Evolutionary conservation across 164 flowering plant species (phyloP), one percentile per base, ranked within the genome.

Genomic region (Stephania japonica): DNA sequence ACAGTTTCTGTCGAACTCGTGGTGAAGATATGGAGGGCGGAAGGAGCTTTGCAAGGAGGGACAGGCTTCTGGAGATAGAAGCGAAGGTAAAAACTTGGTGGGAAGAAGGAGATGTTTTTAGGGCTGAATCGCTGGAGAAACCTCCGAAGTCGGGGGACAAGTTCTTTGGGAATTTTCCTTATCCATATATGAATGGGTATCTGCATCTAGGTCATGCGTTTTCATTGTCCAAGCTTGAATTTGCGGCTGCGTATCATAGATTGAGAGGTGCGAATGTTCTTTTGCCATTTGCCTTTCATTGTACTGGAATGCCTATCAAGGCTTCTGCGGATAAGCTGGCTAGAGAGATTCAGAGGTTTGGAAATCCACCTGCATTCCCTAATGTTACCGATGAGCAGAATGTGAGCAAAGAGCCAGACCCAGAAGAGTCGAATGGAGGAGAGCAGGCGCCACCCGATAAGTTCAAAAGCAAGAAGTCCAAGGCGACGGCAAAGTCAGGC

Each of bases 271-370:
- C 87, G 47, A 92, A 92, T 82, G 97, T 94, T 8, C 85, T 94
- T 1, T 78, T 92, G 75, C 97, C 97, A 0, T 94, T 94, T 82
- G 98, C 82, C 65, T 94, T 94, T 69, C 98, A 92, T 78, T 92
- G 96, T 77, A 92, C 98, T 64, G 97, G 98, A 14, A 94, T 92
- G 97, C 97, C 97, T 12, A 92, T 94, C 65, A 94, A 92, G 86
- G 98, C 97, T 26, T 83, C 97, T 0, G 97, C 98, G 14, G 98
- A 93, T 81, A 94, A 94, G 74, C 87, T 94, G 66, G 77, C 78
- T 0, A 72, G 91, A 27, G 94, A 88, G 82, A 79, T 87, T 32
- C 70, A 83, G 65, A 76, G 69, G 65, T 90, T 84, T 76, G 94
- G 94, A 49, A 56, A 88, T 64, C 92, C 91, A 38, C 92, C 90